Evolutionary conservation across 306 rosid genomes (phyloP).

Genomic region (Cucurbita ficifolia): DNA sequence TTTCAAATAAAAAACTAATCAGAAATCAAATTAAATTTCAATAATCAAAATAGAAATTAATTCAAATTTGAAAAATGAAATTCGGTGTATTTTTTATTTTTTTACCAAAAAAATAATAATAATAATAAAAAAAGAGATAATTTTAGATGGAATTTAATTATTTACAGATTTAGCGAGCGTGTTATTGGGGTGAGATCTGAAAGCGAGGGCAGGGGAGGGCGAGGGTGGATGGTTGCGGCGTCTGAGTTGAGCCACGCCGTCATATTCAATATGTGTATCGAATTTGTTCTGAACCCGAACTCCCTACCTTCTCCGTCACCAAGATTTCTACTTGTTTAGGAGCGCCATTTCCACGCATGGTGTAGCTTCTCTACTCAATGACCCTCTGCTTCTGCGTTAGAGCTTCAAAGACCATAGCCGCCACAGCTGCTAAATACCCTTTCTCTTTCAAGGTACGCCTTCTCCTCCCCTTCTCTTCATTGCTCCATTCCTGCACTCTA

Average conservation of each 20-base stretch:
- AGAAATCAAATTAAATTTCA: too few relatives aligned
- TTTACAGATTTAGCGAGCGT: too few relatives aligned
- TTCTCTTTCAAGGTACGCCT: conserved; percentile 30
- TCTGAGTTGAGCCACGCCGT: conserved; percentile 1
- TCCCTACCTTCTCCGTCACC: not conserved
- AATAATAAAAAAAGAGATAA: too few relatives aligned
- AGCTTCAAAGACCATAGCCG: conserved; percentile 37
- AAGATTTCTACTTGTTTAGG: not conserved
- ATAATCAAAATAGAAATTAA: too few relatives aligned
- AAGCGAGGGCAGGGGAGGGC: not conserved
- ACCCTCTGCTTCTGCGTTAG: conserved; percentile 33
- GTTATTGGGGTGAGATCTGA: not conserved
- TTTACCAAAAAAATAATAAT: too few relatives aligned
- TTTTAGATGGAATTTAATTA: too few relatives aligned
- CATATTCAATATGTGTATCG: not conserved
- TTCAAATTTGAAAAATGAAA: too few relatives aligned
- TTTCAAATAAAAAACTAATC: too few relatives aligned
- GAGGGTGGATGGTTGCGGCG: conserved; percentile 1
- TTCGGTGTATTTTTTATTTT: too few relatives aligned
- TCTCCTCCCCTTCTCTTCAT: conserved; percentile 27
- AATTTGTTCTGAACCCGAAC: not conserved
- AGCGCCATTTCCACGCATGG: not conserved
- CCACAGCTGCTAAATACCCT: conserved; percentile 8
- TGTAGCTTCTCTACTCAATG: conserved; percentile 38
- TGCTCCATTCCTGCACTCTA: conserved; percentile 10